These are phyloP conservation scores for Chondrus crispus DNA, from an alignment of 23 red algal species.

Conservation along the genomic window DNA sequence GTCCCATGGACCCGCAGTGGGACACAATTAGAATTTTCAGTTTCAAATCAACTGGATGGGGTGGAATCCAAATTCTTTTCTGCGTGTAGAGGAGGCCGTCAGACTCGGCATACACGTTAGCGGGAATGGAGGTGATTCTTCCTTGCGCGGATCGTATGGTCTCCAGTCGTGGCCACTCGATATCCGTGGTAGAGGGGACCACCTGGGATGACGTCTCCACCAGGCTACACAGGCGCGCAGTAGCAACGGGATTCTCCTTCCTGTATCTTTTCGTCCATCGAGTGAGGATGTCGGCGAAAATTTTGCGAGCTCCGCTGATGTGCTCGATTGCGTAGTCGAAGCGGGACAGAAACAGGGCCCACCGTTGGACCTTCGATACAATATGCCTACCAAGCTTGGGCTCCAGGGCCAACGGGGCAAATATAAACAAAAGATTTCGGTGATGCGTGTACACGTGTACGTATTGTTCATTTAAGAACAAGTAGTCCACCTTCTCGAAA, in stretches of 20 bases:
- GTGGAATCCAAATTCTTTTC: not conserved
- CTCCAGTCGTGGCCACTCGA: not conserved
- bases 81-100: not conserved
- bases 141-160: not conserved
- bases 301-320: not conserved
- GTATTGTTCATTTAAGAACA: not conserved
- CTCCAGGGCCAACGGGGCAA: not conserved
- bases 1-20: conserved; percentile 11
- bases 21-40: not conserved
- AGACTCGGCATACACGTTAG: not conserved
- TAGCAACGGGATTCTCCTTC: not conserved
- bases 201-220: not conserved
- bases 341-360: not conserved
- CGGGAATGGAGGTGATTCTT: not conserved
- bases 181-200: not conserved
- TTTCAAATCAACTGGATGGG: too few relatives aligned
- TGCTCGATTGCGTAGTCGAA: conserved; percentile 18
- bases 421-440: not conserved
- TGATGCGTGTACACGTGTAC: conserved; percentile 19
- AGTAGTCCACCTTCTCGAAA: not conserved
- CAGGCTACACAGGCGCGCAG: not conserved
- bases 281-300: not conserved
- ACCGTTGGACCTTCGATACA: not conserved
- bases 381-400: not conserved
- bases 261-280: not conserved